A percentile compares a stretch with the other conserved stretches of the same genome.
These are phyloP conservation scores for Phytopythium kandeliae DNA, from an alignment of 352 stramenopile species.

Conservation along the genomic window DNA sequence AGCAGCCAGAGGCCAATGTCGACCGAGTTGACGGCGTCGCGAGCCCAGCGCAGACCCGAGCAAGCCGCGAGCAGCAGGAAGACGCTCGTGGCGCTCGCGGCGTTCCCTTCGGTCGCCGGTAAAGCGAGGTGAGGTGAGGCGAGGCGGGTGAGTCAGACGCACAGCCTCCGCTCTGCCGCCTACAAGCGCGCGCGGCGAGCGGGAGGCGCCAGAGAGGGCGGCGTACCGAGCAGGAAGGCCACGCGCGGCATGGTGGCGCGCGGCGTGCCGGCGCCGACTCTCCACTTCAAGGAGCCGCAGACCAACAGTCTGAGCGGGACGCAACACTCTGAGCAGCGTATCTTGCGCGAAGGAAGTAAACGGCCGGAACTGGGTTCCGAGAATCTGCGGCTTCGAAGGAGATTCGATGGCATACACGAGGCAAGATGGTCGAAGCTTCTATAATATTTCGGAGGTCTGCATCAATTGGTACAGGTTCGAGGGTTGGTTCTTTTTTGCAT, in stretches of 20 bases:
- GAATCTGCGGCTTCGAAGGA: slow-evolving; percentile 9
- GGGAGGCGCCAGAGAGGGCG: not conserved
- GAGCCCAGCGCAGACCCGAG: slow-evolving; percentile 43
- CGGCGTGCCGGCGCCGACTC: not conserved
- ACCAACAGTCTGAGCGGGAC: slow-evolving; percentile 6
- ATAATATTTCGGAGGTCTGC: not conserved
- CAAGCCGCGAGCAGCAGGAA: slow-evolving; percentile 45
- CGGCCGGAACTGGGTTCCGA: slow-evolving; percentile 6
- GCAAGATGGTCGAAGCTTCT: slow-evolving; percentile 4
- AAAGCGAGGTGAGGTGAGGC: too few species aligned
- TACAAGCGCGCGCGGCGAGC: too few species aligned
- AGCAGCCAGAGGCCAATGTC: slow-evolving; percentile 71
- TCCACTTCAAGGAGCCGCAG: not conserved
- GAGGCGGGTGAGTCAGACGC: too few species aligned
- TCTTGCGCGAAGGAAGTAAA: slow-evolving; percentile 1
- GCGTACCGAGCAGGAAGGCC: slow-evolving; percentile 33
- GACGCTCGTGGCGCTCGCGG: slow-evolving; percentile 36
- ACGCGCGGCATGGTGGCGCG: slow-evolving; percentile 22
- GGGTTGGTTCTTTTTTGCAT: slow-evolving; percentile 7
- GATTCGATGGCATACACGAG: slow-evolving; percentile 1
- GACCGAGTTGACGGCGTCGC: slow-evolving; percentile 66
- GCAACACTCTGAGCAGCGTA: not conserved
- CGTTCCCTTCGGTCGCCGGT: slow-evolving; percentile 54
- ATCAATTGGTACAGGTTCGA: slow-evolving; percentile 3
- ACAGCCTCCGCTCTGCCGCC: too few species aligned